These are phyloP conservation scores for Dothistroma septosporum DNA, from an alignment of 2,329 filamentous ascomycete species.

Conservation along the genomic window DNA sequence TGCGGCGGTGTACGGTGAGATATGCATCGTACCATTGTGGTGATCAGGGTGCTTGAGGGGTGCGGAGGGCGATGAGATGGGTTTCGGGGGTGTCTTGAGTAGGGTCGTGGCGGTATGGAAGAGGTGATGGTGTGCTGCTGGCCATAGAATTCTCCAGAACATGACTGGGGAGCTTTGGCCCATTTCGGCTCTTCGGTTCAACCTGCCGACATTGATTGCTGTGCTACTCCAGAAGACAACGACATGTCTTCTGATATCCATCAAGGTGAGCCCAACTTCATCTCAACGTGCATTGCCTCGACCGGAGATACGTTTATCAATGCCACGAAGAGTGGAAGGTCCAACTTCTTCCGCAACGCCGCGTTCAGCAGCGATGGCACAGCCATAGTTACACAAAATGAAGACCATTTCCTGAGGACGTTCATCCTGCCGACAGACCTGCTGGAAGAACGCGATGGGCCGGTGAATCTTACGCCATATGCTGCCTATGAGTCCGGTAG, in stretches of 20 bases:
- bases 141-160: conserved; percentile 10
- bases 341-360: conserved; percentile 44
- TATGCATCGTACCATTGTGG: conserved; percentile 27
- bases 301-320: conserved; percentile 22
- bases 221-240: conserved; percentile 1
- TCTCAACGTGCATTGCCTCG: conserved; percentile 24
- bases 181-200: not conserved
- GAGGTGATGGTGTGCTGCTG: conserved; percentile 3
- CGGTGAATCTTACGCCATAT: conserved; percentile 44
- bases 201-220: not conserved
- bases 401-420: conserved; percentile 49
- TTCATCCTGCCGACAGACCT: conserved; percentile 53
- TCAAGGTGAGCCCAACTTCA: not conserved
- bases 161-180: not conserved
- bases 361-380: conserved; percentile 54
- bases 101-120: conserved; percentile 3
- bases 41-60: not conserved
- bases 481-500: conserved; percentile 45
- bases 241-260: conserved; percentile 7
- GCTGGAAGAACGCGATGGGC: conserved; percentile 37
- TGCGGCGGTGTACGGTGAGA: conserved; percentile 10
- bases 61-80: conserved; percentile 10
- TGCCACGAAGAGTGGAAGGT: not conserved
- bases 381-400: conserved; percentile 52
- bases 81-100: conserved; percentile 20